Base-by-base conservation (phyloP, 495 filamentous ascomycete species). In the Podospora tetraspora region DNA sequence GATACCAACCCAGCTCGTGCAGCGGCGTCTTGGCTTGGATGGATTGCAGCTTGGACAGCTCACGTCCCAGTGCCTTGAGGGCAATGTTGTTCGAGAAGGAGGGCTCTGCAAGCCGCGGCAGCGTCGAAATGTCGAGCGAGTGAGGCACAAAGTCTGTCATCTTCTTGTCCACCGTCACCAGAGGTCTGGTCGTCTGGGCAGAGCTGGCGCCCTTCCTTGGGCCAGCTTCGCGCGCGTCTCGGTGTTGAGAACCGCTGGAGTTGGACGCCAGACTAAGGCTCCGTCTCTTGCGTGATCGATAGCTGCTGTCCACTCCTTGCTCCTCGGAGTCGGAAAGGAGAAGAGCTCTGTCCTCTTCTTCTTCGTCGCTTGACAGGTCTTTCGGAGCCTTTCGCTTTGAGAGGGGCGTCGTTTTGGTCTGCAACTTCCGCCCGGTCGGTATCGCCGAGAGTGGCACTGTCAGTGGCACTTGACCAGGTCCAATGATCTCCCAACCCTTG, bases 1-100 rank as follows among this genome's bases (percentile, higher is more conserved):
- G 87, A 75, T 92, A 94, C 92, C 93, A 97, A 19, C 94, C 94
- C 0, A 97, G 84, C 69, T 92, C 85, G 69, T 90, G 84, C 7
- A 89, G 79, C 1, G 88, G 84, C 10, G 84, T 85, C 34, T 73
- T 79, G 12, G 86, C 67, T 72, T 97, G 93, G n/a, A 86, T 3
- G 0, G 7, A 84, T 4, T 92, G 74, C 1, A 91, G 79, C 16
- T 76, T 78, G 56, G 80, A 79, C 11, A 97, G 80, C 64, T 92
- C 89, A 22, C 80, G 81, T 56, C 86, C 83, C 0, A 97, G 82
- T 2, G 84, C 74, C 67, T 84, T 87, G 6, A 87, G 90, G 0
- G 91, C 90, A 3, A 74, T 57, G 0, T 78, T 73, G 10, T 87
- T 90, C n/a, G 92, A 91, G 76, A 91, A 93, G 1, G 84, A 78